These are phyloP conservation scores for Saksenaea oblongispora DNA, from an alignment of 371 early-diverging fungal genomes.

Conservation along the genomic window DNA sequence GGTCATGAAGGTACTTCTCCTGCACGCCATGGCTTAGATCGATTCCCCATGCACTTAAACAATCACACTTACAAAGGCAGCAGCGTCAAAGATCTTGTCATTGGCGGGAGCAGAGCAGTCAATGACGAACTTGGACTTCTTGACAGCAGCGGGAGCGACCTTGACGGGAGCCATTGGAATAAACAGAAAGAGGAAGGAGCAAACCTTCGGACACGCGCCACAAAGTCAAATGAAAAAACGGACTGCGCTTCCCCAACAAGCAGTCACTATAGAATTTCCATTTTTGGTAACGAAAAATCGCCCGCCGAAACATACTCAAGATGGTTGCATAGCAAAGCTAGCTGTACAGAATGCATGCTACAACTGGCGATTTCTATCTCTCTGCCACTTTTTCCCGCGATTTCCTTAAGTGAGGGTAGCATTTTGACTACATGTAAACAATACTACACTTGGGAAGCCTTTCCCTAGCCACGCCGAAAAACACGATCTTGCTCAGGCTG, in stretches of 20 bases:
- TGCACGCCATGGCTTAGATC: not conserved
- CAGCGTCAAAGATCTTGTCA: conserved; percentile 96
- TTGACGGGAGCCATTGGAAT: conserved; percentile 53
- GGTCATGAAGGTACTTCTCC: conserved; percentile 97
- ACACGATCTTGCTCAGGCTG: not conserved
- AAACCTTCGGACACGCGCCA: not conserved
- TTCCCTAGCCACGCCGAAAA: not conserved
- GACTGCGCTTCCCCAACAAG: too few relatives aligned
- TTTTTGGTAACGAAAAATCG: not conserved
- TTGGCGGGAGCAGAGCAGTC: conserved; percentile 93
- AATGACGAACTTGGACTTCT: conserved; percentile 82
- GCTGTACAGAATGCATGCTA: too few relatives aligned
- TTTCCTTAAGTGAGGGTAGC: too few relatives aligned
- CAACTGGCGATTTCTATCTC: too few relatives aligned
- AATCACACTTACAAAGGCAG: conserved; percentile 78
- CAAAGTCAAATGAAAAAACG: too few relatives aligned
- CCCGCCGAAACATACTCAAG: too few relatives aligned
- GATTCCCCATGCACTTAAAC: not conserved
- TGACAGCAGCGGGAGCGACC: conserved; percentile 37
- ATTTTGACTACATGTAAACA: too few relatives aligned
- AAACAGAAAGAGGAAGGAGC: conserved; percentile 22
- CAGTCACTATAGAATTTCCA: too few relatives aligned
- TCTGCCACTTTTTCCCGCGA: too few relatives aligned
- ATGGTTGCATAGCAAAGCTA: too few relatives aligned
- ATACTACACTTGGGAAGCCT: not conserved